Percentiles rank a stretch among this genome's conserved stretches.
Conservation (phyloP, 106 monocot genomes). For the Iris macrosiphon region DNA sequence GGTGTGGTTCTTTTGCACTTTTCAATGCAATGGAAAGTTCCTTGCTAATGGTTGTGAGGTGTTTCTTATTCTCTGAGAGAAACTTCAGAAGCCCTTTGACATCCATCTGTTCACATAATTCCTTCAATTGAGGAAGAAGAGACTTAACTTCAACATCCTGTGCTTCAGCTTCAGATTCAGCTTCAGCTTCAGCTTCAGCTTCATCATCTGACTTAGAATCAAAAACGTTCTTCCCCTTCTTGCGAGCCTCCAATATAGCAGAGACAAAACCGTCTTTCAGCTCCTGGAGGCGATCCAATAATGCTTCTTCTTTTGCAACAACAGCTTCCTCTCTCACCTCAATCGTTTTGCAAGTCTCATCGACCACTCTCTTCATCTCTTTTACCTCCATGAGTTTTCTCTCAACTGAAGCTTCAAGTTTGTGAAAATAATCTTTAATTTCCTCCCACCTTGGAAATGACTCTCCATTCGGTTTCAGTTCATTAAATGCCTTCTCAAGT, state of each 20-base stretch:
- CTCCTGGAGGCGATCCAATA: constrained; percentile 33
- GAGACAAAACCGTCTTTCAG: constrained; percentile 44
- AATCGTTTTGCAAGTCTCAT: constrained; percentile 19
- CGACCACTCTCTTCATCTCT: constrained; percentile 21
- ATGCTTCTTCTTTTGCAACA: constrained; percentile 26
- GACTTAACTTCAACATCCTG: constrained; percentile 16
- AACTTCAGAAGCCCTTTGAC: constrained; percentile 46
- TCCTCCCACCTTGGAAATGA: constrained; percentile 25
- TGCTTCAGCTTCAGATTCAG: neutral
- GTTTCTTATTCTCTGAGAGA: constrained; percentile 45
- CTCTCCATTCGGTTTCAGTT: constrained; percentile 29
- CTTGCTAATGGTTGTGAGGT: constrained; percentile 19
- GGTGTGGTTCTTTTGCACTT: constrained; percentile 42
- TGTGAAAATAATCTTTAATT: constrained; percentile 29
- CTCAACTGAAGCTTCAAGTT: constrained; percentile 32
- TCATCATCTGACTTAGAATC: constrained; percentile 3
- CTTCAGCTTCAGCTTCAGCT: constrained; percentile 10
- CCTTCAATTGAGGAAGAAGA: constrained; percentile 36
- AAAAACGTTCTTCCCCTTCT: constrained; percentile 32
- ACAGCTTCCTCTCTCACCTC: constrained; percentile 30
- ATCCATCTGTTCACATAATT: constrained; percentile 56
- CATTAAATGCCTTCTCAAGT: constrained; percentile 31
- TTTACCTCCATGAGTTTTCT: constrained; percentile 21
- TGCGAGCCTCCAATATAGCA: constrained; percentile 27
- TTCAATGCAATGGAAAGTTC: constrained; percentile 41